phyloP scores from a whole-genome alignment of 257 asterid species.

The Scutellaria baicalensis region DNA sequence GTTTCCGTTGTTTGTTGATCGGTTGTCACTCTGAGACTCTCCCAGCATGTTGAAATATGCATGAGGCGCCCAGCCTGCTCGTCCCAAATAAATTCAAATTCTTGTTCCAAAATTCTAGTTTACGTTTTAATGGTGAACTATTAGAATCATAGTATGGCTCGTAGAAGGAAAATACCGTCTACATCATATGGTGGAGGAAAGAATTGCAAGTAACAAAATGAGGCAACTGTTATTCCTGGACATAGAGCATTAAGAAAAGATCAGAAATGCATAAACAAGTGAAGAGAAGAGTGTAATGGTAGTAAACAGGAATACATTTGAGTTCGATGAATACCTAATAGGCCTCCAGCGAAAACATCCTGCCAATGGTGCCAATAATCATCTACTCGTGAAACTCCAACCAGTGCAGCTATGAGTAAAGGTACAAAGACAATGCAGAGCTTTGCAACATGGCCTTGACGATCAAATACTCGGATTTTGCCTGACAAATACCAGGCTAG shows the following conservation, averaged over 20 bases:
- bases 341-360: slow-evolving; percentile 89
- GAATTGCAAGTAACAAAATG: slow-evolving; percentile 75
- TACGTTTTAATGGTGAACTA: too few relatives aligned
- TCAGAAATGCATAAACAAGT: neutral
- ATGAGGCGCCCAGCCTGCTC: too few relatives aligned
- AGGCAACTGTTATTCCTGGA: slow-evolving; percentile 59
- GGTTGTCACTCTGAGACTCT: too few relatives aligned
- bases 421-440: slow-evolving; percentile 68
- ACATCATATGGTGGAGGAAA: slow-evolving; percentile 75
- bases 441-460: slow-evolving; percentile 75
- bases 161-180: slow-evolving; percentile 31
- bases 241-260: neutral
- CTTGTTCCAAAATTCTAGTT: too few relatives aligned
- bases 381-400: slow-evolving; percentile 82
- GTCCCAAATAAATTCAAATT: too few relatives aligned
- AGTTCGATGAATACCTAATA: slow-evolving; percentile 39
- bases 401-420: slow-evolving; percentile 69
- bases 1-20: too few relatives aligned
- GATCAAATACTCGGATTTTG: slow-evolving; percentile 77
- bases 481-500: slow-evolving; percentile 72
- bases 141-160: too few relatives aligned
- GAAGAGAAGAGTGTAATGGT: neutral
- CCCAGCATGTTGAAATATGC: too few relatives aligned
- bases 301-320: neutral
- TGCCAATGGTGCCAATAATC: slow-evolving; percentile 99